These are phyloP conservation scores for Aspergillus luchuensis DNA, from an alignment of 2,329 filamentous ascomycete species.

Conservation along the genomic window DNA sequence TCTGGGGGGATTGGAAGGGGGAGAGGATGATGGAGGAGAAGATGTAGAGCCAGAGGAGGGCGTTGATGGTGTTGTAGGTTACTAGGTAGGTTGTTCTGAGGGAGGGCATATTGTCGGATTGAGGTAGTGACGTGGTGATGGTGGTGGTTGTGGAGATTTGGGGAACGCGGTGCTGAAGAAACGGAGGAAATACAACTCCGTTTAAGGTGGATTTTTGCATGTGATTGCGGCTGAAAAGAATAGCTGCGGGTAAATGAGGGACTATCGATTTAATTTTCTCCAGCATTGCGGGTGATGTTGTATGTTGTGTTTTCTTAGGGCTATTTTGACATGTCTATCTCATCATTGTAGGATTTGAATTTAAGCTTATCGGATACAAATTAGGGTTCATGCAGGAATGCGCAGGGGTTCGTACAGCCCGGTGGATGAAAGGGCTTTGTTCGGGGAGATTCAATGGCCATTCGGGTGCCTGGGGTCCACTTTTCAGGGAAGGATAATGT, in stretches of 20 bases:
- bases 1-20: conserved; percentile 9
- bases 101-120: not conserved
- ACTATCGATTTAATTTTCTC: too few relatives aligned
- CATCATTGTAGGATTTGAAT: not conserved
- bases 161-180: not conserved
- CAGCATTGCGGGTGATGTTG: not conserved
- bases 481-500: not conserved
- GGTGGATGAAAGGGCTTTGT: not conserved
- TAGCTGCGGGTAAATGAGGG: not conserved
- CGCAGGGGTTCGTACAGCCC: not conserved
- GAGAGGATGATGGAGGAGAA: conserved; percentile 20
- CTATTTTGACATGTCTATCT: not conserved
- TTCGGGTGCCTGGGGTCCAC: too few relatives aligned
- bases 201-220: not conserved
- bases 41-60: conserved; percentile 30
- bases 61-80: conserved; percentile 28
- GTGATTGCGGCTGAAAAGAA: not conserved
- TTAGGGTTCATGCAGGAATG: conserved; percentile 5
- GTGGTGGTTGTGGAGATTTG: too few relatives aligned
- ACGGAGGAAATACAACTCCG: not conserved
- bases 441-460: too few relatives aligned
- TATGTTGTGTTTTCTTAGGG: not conserved
- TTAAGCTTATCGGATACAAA: not conserved
- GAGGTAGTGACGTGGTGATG: not conserved
- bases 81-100: conserved; percentile 25